Evolutionary conservation across 805 yeast species (phyloP).

Genomic region (Sugiyamaella lignohabitans): DNA sequence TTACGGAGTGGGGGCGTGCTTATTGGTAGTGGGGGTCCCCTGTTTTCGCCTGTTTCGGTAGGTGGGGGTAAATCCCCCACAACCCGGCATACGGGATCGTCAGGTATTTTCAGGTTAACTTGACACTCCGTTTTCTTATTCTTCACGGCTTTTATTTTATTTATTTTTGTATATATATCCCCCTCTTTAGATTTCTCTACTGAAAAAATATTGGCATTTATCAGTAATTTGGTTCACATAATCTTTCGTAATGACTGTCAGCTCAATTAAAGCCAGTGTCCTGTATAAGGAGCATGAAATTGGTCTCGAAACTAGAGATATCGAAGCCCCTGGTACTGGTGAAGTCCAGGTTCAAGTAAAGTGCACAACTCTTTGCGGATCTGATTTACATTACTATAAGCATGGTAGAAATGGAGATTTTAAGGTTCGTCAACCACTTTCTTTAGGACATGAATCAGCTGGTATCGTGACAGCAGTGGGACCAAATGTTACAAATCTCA

Average conservation of each 20-base stretch:
- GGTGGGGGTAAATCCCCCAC: too few species aligned
- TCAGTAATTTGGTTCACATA: too few species aligned
- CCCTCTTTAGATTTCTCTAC: too few species aligned
- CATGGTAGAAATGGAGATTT: conserved; percentile 79
- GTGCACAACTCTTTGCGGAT: conserved; percentile 40
- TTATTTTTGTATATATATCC: too few species aligned
- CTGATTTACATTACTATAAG: conserved; percentile 75
- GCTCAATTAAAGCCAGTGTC: conserved; percentile 14
- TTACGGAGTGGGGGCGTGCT: background rate
- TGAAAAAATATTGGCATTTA: too few species aligned
- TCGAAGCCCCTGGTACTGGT: conserved; percentile 13
- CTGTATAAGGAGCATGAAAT: conserved; percentile 17
- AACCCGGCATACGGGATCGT: background rate
- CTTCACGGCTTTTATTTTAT: too few species aligned
- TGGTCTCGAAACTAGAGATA: conserved; percentile 11
- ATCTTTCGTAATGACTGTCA: background rate
- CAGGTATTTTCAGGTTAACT: too few species aligned
- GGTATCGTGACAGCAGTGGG: conserved; percentile 75
- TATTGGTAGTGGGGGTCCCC: too few species aligned
- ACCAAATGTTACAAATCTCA: conserved; percentile 50
- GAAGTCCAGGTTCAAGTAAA: conserved; percentile 17
- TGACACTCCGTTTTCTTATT: too few species aligned
- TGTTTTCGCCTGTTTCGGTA: too few species aligned
- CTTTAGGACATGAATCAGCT: conserved; percentile 81
- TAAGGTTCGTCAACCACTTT: conserved; percentile 70